Base-by-base conservation (phyloP, 305 asterid species). In the Ajuga reptans region DNA sequence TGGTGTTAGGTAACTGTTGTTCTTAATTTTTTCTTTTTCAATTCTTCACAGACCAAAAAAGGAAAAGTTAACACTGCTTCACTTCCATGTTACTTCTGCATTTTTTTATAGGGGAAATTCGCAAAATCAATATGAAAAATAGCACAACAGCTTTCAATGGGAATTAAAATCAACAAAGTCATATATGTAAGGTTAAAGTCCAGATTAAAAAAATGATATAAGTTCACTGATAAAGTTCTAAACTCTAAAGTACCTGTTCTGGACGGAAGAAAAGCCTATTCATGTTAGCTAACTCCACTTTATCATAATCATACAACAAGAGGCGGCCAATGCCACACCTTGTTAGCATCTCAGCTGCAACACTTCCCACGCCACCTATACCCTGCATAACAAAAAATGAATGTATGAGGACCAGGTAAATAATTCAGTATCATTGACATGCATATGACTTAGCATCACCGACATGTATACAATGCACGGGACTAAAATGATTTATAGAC, bases 291-390 rank as follows among this genome's bases (percentile, higher is more conserved):
- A 93, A 80, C 87, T 93, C 99, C 84, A 93, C 97, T 82, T 83
- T 93, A 83, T 93, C 99, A 82, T 93, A 93, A 82, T 93, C 99
- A 77, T 93, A 93, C 81, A 93, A 72, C 84, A 93, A 78, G 71
- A 93, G 92, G 62, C 97, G 99, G 16, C 99, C 99, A 12, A 93
- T 89, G 64, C 99, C 99, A 79, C 99, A 93, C 80, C 99, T 86
- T 74, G 99, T 93, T 60, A 93, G 87, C 99, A 93, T 93, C 84
- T 93, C 99, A 77, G 99, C 97, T 59, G 99, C 96, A 78, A 93
- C 99, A 80, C 99, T 93, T 70, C 99, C 97, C 29, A 93, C 99
- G 45, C 99, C 99, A 84, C 99, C 99, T 72, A 93, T 93, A 78
- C 99, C 99, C 99, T 93, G 89, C 54, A 76, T 51, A 75, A 12